These are phyloP conservation scores for Rhizoclosmatium sp. DNA, from an alignment of 192 early-diverging fungal genomes.

Conservation along the genomic window DNA sequence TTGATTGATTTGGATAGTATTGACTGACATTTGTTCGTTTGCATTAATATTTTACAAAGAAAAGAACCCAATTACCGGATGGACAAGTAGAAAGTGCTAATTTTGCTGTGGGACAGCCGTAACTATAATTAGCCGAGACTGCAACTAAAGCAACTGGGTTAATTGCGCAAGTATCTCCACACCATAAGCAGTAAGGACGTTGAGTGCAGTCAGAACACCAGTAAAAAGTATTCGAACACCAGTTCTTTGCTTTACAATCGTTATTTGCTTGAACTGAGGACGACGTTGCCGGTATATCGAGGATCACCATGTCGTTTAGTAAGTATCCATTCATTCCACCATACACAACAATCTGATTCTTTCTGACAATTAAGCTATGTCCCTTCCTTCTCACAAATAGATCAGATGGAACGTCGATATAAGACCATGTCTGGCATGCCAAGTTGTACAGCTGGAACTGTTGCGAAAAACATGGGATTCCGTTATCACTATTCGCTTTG, in stretches of 20 bases:
- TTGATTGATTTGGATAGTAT: background rate
- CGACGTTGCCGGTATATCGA: conserved; percentile 3
- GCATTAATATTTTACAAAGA: no score
- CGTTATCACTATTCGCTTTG: background rate
- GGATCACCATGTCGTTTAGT: conserved; percentile 14
- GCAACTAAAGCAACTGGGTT: background rate
- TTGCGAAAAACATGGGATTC: conserved; percentile 30
- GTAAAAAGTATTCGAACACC: conserved; percentile 22
- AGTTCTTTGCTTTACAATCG: conserved; percentile 23
- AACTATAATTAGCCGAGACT: background rate
- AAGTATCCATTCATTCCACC: conserved; percentile 31
- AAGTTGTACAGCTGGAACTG: conserved; percentile 32
- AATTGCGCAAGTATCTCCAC: conserved; percentile 17
- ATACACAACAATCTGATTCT: conserved; percentile 1
- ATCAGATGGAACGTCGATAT: conserved; percentile 4
- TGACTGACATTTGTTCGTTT: no score
- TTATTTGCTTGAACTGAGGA: background rate
- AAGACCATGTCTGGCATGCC: conserved; percentile 31
- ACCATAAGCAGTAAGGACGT: conserved; percentile 23
- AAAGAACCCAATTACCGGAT: no score
- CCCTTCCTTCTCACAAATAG: conserved; percentile 23
- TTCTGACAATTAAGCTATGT: conserved; percentile 20
- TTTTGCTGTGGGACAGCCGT: no score
- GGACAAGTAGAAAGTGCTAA: no score
- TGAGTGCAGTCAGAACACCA: conserved; percentile 27